Evolutionary conservation across 768 basidiomycete species (phyloP).

Genomic region (Mrakia blollopis): DNA sequence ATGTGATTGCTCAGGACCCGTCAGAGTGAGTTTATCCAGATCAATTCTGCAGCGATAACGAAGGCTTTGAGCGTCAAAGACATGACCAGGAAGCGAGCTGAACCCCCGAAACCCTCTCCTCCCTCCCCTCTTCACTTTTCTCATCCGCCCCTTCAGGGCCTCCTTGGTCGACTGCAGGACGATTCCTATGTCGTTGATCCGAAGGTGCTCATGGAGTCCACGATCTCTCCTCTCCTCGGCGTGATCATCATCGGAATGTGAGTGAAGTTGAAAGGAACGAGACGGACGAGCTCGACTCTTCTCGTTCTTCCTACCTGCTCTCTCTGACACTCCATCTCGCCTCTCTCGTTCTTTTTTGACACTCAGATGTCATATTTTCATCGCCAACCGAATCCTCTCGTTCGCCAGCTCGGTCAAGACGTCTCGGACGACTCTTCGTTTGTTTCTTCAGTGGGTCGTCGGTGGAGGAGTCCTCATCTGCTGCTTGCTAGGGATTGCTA

Average conservation of each 20-base stretch:
- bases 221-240: background rate
- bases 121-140: background rate
- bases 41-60: background rate
- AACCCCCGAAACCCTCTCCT: background rate
- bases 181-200: background rate
- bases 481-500: background rate
- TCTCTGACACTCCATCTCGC: background rate
- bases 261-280: background rate
- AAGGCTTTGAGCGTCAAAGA: background rate
- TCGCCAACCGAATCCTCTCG: slow-evolving; percentile 3
- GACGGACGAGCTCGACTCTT: background rate
- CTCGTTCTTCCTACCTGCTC: background rate
- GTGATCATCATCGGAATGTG: slow-evolving; percentile 11
- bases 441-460: background rate
- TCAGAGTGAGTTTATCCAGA: background rate
- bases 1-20: background rate
- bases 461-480: background rate
- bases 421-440: background rate
- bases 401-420: slow-evolving; percentile 1
- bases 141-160: background rate
- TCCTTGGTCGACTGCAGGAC: background rate
- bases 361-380: slow-evolving; percentile 5
- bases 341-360: background rate
- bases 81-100: too few species aligned
- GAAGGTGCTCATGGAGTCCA: background rate